phyloP scores from a whole-genome alignment of 768 basidiomycete genomes.

The Leccinum aurantiacum region DNA sequence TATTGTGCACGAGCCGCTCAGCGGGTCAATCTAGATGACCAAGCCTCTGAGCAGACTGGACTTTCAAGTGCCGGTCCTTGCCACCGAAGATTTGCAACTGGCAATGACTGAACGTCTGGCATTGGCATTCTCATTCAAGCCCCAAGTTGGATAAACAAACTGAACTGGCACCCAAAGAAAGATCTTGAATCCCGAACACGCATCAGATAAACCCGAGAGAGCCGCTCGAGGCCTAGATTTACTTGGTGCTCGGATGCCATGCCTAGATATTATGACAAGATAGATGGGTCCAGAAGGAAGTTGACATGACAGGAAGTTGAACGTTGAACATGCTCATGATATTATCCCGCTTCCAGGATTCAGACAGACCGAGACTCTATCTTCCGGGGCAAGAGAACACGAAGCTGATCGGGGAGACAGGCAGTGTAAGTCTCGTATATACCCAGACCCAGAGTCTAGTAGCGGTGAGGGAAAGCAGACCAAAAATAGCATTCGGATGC shows the following conservation, averaged over 20 bases:
- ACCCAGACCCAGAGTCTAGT: too few species aligned
- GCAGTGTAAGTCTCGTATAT: neutral
- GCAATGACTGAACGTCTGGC: neutral
- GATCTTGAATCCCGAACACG: neutral
- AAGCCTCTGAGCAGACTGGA: neutral
- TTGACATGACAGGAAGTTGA: neutral
- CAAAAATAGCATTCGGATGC: too few species aligned
- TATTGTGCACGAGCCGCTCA: too few species aligned
- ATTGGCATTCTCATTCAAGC: neutral
- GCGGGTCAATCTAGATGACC: neutral
- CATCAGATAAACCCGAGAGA: neutral
- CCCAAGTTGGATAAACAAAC: neutral
- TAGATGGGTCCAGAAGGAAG: neutral
- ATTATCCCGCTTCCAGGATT: neutral
- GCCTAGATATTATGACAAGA: neutral
- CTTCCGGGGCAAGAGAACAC: neutral
- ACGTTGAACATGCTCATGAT: neutral
- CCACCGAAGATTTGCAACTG: neutral
- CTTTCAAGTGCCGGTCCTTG: neutral
- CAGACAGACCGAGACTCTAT: neutral
- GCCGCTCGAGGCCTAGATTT: neutral
- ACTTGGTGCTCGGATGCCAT: neutral
- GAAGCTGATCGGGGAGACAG: neutral
- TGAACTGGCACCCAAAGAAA: neutral
- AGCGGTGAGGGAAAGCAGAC: too few species aligned